Evolutionary conservation across 148 eudicot genomes (phyloP), one percentile per base, ranked within the genome.

Genomic region (Persicaria tinctoria): DNA sequence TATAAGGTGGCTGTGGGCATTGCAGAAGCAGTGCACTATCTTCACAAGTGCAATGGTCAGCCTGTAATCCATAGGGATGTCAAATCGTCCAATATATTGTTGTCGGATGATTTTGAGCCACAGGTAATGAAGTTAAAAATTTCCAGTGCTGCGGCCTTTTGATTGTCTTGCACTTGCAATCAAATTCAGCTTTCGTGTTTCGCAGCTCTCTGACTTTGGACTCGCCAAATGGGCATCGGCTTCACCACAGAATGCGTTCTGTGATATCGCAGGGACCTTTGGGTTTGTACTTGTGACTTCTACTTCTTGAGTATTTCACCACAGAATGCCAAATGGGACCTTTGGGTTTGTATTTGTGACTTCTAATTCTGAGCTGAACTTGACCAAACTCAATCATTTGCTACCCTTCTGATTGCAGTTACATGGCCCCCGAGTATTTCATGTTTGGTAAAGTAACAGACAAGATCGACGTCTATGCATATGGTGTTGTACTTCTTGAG

Each of bases 401-500:
- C 55, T 50, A n/a, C 20, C 18, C 44, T 59, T 73, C 72, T 23
- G 78, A 9, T 68, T 80, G 87, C 88, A 95, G 99, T 72, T 95
- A 95, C 83, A 78, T 95, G 87, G 97, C 99, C 68, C 99, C 99
- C 46, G 99, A 95, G 74, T 95, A 95, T 82, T 90, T 95, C 86
- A 90, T 90, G 99, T 85, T 87, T 63, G 99, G 97, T 49, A 90
- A 92, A 82, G 87, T 90, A 55, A 89, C 83, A 6, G 91, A 90
- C 63, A 92, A 87, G 79, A 82, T 95, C 70, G 99, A 95, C 83
- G 97, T 92, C 18, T 95, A 90, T 80, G 99, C 99, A 47, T 95
- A 78, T 45, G 99, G 99, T 8, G 99, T 95, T 85, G 97, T 95
- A 68, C 97, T 95, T 76, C 99, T 95, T n/a, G 99, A 95, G 93